Base-by-base conservation (phyloP, 75 land plant genomes). In the Isoetes taiwanensis region DNA sequence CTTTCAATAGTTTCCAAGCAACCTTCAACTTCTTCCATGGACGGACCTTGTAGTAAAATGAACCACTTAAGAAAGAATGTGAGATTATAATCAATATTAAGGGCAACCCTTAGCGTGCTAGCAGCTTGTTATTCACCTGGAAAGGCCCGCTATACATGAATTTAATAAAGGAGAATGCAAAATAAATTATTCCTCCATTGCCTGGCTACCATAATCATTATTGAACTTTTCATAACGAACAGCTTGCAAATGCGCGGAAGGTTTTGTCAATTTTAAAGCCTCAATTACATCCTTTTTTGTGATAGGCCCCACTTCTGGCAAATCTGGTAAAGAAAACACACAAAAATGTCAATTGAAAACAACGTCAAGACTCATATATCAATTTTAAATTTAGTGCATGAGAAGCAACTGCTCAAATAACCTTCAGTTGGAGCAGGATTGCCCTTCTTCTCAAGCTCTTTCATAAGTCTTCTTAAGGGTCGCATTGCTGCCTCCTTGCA, bases 401-500 rank as follows among this genome's bases (percentile, higher is more conserved):
- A 37, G 39, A 37, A 14, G 39, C 9, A 37, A 37, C 8, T 30
- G 12, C 32, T 8, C 11, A 60, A 40, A 2, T 54, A n/a, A 80
- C 83, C 83, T 52, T 78, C 77, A 35, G 73, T 71, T 28, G 75
- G 76, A 25, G 70, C 57, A 3, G 46, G 58, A 41, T 70, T 79
- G 27, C 74, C 52, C n/a, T 68, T 63, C 2, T 64, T 61, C 60
- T 94, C 99, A 24, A 94, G 83, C 43, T 52, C 19, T 1, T 63
- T 30, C 99, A 94, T 94, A 64, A 94, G 37, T 14, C 99, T 70
- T 60, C 99, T 72, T 8, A 93, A 58, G 1, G 98, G 98, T 56
- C 86, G 81, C 98, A 93, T 93, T n/a, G 95, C 98, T 38, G 96
- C 90, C 67, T 93, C 95, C 58, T 93, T 93, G 78, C 95, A 87